Percentiles rank a stretch among this genome's conserved stretches.
phyloP scores from a whole-genome alignment of 2,329 filamentous ascomycete species.

The Lasiodiplodia sp. region DNA sequence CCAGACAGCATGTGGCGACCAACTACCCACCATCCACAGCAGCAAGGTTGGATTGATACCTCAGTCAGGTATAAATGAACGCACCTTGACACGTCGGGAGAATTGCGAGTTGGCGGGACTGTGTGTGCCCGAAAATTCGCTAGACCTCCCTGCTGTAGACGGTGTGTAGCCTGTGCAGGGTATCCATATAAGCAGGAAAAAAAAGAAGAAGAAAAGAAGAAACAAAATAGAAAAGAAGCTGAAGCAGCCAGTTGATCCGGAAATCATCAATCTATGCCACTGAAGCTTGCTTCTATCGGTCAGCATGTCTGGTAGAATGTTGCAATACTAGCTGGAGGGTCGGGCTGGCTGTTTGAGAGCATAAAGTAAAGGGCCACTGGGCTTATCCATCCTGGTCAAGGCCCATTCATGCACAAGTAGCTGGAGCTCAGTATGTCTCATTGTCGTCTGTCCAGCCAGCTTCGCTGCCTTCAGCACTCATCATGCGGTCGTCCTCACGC shows the following conservation, averaged over 20 bases:
- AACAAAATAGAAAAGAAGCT: conserved; percentile 3
- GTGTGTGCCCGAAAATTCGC: not conserved
- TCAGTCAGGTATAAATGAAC: not conserved
- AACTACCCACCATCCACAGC: not conserved
- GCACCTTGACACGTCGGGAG: not conserved
- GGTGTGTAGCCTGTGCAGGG: conserved; percentile 1
- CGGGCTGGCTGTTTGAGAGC: not conserved
- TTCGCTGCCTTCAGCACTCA: conserved; percentile 53
- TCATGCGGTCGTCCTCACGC: conserved; percentile 51
- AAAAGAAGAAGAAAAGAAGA: not conserved
- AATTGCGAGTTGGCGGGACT: not conserved
- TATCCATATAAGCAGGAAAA: conserved; percentile 17
- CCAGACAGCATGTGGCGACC: conserved; percentile 4
- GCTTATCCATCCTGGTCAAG: not conserved
- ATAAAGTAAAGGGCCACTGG: not conserved
- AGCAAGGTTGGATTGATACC: not conserved
- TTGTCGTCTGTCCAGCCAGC: conserved; percentile 61
- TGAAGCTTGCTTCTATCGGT: not conserved
- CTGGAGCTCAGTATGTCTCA: conserved; percentile 9
- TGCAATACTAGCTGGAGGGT: not conserved
- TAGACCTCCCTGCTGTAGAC: not conserved
- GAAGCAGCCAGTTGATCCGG: not conserved
- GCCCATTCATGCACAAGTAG: not conserved
- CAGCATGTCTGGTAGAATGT: not conserved
- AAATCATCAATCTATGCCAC: not conserved